Percentiles rank a stretch among this genome's conserved stretches.
These are phyloP conservation scores for Trichosporon sp. DNA, from an alignment of 1,284 basidiomycete species.

Conservation along the genomic window DNA sequence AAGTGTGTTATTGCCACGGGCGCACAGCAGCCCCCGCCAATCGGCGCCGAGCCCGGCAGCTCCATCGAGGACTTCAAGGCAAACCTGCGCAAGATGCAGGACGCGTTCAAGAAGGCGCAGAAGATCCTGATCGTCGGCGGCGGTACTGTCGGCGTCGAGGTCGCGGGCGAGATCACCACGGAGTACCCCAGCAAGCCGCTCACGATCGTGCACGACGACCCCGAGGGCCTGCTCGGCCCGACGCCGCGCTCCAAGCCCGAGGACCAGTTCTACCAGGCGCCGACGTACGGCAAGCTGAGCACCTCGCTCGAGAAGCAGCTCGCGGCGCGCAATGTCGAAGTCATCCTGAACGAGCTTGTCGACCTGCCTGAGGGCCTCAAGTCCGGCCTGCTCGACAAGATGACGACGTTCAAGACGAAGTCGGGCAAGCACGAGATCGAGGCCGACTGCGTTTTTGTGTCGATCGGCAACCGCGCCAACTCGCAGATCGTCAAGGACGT, in stretches of 20 bases:
- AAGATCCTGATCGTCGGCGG: conserved; percentile 49
- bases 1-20: conserved; percentile 45
- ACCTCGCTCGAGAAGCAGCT: conserved; percentile 35
- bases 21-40: conserved; percentile 40
- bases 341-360: conserved; percentile 37
- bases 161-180: conserved; percentile 38
- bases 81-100: conserved; percentile 32
- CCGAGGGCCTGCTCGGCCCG: conserved; percentile 29
- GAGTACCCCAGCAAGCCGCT: conserved; percentile 32
- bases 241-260: conserved; percentile 10
- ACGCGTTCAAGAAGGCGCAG: conserved; percentile 34
- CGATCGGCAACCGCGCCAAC: conserved; percentile 50
- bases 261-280: conserved; percentile 24
- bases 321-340: conserved; percentile 37
- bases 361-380: conserved; percentile 2
- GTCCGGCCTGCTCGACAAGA: conserved; percentile 17
- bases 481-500: conserved; percentile 36
- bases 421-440: conserved; percentile 38
- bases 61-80: conserved; percentile 25
- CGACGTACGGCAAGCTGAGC: conserved; percentile 33
- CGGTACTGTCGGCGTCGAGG: conserved; percentile 53
- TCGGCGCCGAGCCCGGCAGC: conserved; percentile 35
- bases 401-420: conserved; percentile 33
- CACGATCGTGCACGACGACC: conserved; percentile 29
- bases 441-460: conserved; percentile 51